Percentiles rank a stretch among this genome's conserved stretches.
Conservation (phyloP, 106 monocot species). For the Iris macrosiphon region DNA sequence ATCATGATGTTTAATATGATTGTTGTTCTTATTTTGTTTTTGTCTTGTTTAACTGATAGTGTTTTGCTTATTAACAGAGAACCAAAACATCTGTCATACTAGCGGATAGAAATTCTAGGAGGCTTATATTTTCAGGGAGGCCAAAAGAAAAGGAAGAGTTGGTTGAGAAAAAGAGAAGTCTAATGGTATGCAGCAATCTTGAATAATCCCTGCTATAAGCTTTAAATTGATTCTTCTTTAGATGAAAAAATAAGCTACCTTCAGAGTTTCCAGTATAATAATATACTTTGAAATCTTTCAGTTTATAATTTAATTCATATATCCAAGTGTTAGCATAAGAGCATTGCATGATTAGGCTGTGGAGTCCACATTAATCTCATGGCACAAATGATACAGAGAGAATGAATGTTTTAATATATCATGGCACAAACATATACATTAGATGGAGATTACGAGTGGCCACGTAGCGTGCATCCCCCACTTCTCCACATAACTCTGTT, state of each 20-base stretch:
- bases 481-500: too few relatives aligned
- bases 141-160: conserved; percentile 80
- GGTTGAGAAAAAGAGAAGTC: conserved; percentile 67
- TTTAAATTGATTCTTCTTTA: neutral
- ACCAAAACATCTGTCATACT: conserved; percentile 48
- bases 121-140: conserved; percentile 68
- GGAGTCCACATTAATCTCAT: too few relatives aligned
- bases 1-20: neutral
- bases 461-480: too few relatives aligned
- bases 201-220: neutral
- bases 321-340: too few relatives aligned
- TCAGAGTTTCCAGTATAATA: neutral
- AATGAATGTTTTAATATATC: too few relatives aligned
- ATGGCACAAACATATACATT: too few relatives aligned
- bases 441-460: too few relatives aligned
- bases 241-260: neutral
- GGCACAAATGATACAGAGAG: too few relatives aligned
- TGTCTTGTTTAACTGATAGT: neutral
- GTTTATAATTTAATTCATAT: neutral
- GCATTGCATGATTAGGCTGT: too few relatives aligned
- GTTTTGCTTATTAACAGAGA: conserved; percentile 38
- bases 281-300: neutral
- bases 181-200: conserved; percentile 60
- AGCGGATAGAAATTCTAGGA: conserved; percentile 66
- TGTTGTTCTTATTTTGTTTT: neutral